Evolutionary conservation across 495 filamentous ascomycete species (phyloP), one percentile per base, ranked within the genome.

Genomic region (Niebla homalea): DNA sequence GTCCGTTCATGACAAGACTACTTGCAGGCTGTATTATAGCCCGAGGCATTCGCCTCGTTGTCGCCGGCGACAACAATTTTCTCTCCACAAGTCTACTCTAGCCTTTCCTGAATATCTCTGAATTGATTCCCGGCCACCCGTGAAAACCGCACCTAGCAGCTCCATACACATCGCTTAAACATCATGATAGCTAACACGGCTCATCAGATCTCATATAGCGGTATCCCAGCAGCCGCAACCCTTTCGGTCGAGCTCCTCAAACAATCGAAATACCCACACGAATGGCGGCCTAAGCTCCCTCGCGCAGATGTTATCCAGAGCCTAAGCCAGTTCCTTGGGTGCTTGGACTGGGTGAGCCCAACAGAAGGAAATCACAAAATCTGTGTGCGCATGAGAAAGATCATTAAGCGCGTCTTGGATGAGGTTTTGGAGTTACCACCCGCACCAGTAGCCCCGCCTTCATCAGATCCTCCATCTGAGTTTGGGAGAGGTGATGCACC

Each of bases 291-390:
- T 26, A 49, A 66, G 48, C 61, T 76, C 4, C 77, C 78, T 0
- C 71, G 78, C 15, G 77, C 80, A 1, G 74, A 79, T 53, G 67
- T 76, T 10, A 77, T 82, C 32, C 80, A 80, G 39, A 78, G 81
- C 48, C 66, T 83, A 6, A 81, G 77, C 49, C 70, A 81, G 14
- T 77, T 84, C 40, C 68, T 81, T 16, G 78, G 75, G 0, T 71
- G 71, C 32, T 62, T 83, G 4, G 72, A 72, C 6, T 75, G 75
- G 67, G 68, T 83, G 1, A 62, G 67, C 4, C 77, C 76, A 1
- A 70, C 64, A 0, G 73, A 74, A 22, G 72, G 76, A 5, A 41
- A 48, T 26, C 21, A 47, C 6, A 47, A 12, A 15, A 16, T 42
- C 18, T 46, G 50, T 32, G 42, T 41, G 11, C 37, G 50, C 12